phyloP scores from a whole-genome alignment of 2,329 filamentous ascomycete species.

The Periconia digitata region DNA sequence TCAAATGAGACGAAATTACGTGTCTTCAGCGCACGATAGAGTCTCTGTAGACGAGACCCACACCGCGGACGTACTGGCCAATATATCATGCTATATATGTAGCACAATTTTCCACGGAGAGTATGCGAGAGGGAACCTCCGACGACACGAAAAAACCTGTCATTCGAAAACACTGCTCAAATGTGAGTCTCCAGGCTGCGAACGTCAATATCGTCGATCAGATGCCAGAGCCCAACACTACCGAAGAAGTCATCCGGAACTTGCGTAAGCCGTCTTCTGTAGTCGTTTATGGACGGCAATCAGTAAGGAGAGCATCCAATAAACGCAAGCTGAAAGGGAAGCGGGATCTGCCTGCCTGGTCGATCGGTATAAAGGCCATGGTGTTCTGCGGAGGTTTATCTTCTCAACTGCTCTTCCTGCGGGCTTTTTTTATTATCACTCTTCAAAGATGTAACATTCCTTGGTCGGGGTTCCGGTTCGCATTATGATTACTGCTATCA shows the following conservation, averaged over 20 bases:
- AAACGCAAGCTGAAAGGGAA: too few species aligned
- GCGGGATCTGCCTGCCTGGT: too few species aligned
- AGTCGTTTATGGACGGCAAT: too few species aligned
- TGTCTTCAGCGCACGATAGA: background rate
- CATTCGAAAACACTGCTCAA: background rate
- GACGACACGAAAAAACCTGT: background rate
- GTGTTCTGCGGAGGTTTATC: too few species aligned
- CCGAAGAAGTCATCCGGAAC: slow-evolving; percentile 1
- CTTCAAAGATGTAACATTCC: too few species aligned
- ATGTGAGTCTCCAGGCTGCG: slow-evolving; percentile 1
- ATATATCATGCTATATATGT: background rate
- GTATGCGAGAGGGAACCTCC: slow-evolving; percentile 4
- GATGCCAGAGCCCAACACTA: background rate
- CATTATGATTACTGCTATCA: too few species aligned
- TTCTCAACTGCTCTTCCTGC: too few species aligned
- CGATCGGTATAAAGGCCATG: too few species aligned
- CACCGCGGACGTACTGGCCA: background rate
- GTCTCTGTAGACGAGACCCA: background rate
- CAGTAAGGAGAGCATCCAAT: too few species aligned
- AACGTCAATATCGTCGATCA: background rate
- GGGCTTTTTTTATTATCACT: too few species aligned
- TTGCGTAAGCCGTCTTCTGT: too few species aligned
- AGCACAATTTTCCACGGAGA: background rate
- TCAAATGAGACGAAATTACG: background rate
- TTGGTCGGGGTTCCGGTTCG: too few species aligned